phyloP scores from a whole-genome alignment of 129 eudicot genomes.

The Escallonia herrerae region DNA sequence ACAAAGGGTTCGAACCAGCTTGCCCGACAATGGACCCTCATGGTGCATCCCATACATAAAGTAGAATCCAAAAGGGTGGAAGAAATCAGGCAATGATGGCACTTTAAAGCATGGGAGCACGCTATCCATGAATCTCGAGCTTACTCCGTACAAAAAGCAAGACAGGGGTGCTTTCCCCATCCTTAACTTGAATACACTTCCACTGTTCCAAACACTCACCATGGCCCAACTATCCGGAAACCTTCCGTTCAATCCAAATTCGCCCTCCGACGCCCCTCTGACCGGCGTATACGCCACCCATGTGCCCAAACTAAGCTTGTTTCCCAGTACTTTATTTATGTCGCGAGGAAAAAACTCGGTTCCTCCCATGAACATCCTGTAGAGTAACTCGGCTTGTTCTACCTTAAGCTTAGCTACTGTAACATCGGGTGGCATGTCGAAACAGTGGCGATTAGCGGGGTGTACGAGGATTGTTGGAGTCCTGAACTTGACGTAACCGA shows the following conservation, averaged over 20 bases:
- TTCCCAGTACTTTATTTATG: slow-evolving; percentile 35
- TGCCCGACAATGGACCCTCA: slow-evolving; percentile 42
- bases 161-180: slow-evolving; percentile 35
- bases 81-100: slow-evolving; percentile 31
- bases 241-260: slow-evolving; percentile 20
- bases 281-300: slow-evolving; percentile 44
- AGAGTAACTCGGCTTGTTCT: slow-evolving; percentile 46
- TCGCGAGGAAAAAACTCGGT: slow-evolving; percentile 52
- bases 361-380: slow-evolving; percentile 38
- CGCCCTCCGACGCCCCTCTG: neutral
- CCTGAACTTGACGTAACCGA: slow-evolving; percentile 30
- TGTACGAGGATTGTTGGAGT: slow-evolving; percentile 49
- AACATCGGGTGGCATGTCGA: slow-evolving; percentile 17
- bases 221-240: slow-evolving; percentile 53
- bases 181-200: slow-evolving; percentile 39
- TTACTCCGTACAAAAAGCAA: slow-evolving; percentile 27
- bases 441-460: slow-evolving; percentile 25
- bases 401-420: slow-evolving; percentile 30
- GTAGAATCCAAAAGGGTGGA: slow-evolving; percentile 47
- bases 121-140: slow-evolving; percentile 23
- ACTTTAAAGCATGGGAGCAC: slow-evolving; percentile 40
- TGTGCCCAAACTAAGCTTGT: slow-evolving; percentile 52
- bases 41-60: slow-evolving; percentile 50
- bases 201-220: slow-evolving; percentile 61
- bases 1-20: slow-evolving; percentile 39